phyloP scores from a whole-genome alignment of 73 alveolate genomes.

The Symbiodinium pilosum region DNA sequence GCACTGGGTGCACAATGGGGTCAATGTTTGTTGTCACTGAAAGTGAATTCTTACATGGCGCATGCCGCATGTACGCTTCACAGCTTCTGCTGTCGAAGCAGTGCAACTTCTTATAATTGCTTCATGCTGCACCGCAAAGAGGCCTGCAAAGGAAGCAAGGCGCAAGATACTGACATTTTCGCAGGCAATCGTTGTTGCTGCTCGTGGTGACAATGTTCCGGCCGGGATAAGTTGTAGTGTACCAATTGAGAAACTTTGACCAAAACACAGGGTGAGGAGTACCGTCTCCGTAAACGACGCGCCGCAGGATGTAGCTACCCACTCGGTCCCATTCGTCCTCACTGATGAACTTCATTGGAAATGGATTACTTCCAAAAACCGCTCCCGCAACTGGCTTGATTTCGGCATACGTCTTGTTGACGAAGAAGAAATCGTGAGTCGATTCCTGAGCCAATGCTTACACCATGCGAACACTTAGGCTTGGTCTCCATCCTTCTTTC shows the following conservation, averaged over 20 bases:
- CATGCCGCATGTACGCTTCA: not conserved
- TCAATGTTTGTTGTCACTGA: no score
- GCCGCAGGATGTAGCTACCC: constrained; percentile 33
- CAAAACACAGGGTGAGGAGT: constrained; percentile 67
- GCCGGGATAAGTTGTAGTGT: not conserved
- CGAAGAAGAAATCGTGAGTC: constrained; percentile 46
- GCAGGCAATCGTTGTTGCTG: constrained; percentile 45
- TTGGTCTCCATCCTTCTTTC: no score
- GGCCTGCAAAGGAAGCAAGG: constrained; percentile 41
- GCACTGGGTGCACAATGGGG: no score
- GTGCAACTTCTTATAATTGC: not conserved
- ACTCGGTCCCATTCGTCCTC: constrained; percentile 51
- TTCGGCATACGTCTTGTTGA: not conserved
- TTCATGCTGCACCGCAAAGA: constrained; percentile 46
- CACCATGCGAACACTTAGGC: no score
- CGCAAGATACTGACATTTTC: constrained; percentile 41
- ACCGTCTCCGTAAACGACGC: constrained; percentile 72
- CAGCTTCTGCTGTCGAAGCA: not conserved
- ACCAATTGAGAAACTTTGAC: constrained; percentile 48
- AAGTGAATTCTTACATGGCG: no score
- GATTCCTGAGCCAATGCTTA: no score
- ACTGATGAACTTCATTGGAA: not conserved
- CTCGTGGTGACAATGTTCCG: not conserved
- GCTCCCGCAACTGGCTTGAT: not conserved
- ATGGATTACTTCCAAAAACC: not conserved